Conservation (phyloP, 495 filamentous ascomycete species). For the Penicillium macrosclerotiorum region DNA sequence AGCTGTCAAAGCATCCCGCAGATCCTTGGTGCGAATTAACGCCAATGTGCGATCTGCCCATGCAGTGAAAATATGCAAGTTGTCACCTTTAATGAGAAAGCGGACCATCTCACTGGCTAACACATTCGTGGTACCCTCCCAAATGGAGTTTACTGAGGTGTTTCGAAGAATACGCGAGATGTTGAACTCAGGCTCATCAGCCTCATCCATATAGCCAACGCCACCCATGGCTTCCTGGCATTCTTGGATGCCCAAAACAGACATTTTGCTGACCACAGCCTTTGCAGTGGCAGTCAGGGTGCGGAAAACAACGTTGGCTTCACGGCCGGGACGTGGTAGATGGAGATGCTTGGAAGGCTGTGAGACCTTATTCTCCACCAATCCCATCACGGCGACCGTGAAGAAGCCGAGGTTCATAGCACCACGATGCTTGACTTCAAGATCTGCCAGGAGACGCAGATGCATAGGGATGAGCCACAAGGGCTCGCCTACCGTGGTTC, state of each 20-base stretch:
- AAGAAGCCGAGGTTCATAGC: slow-evolving; percentile 61
- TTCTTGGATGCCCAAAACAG: slow-evolving; percentile 54
- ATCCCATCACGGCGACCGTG: slow-evolving; percentile 55
- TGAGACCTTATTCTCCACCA: slow-evolving; percentile 39
- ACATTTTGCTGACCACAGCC: slow-evolving; percentile 56
- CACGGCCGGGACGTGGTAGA: slow-evolving; percentile 23
- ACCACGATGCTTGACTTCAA: slow-evolving; percentile 52
- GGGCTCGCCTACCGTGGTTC: slow-evolving; percentile 49
- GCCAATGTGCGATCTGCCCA: slow-evolving; percentile 40
- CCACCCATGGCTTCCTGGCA: slow-evolving; percentile 73
- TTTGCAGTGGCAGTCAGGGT: slow-evolving; percentile 66
- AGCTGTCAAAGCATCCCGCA: slow-evolving; percentile 13
- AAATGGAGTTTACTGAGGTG: slow-evolving; percentile 63
- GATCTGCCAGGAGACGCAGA: slow-evolving; percentile 57
- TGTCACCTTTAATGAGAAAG: slow-evolving; percentile 48
- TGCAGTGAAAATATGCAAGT: slow-evolving; percentile 37
- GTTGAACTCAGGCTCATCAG: slow-evolving; percentile 54
- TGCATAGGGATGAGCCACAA: slow-evolving; percentile 59
- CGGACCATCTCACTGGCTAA: slow-evolving; percentile 60
- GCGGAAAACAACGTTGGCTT: slow-evolving; percentile 54
- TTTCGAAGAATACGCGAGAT: slow-evolving; percentile 65
- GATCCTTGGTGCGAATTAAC: slow-evolving; percentile 9
- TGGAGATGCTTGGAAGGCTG: slow-evolving; percentile 16
- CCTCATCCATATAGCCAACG: slow-evolving; percentile 67
- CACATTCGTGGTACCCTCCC: slow-evolving; percentile 77